Base-by-base conservation (phyloP, 1,284 basidiomycete genomes). In the Cryptococcus sp. region DNA sequence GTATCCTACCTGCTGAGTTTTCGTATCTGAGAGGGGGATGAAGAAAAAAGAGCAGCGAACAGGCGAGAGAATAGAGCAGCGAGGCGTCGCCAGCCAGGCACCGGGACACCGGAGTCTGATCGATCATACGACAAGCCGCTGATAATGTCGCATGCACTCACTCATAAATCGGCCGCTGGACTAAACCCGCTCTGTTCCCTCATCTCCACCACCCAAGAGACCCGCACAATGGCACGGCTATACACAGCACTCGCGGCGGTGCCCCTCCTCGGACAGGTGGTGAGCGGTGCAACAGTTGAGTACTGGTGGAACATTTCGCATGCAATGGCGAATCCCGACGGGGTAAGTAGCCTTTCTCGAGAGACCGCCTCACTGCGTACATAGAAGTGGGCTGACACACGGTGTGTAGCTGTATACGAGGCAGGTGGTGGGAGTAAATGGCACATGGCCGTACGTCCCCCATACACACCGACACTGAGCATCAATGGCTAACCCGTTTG, bases 371-470 rank as follows among this genome's bases (percentile, higher is more conserved):
- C 35, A 1, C 20, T 39, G n/a, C 3, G 23, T n/a, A 0, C 35
- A 5, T 3, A 8, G 37, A 28, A 4, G 23, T n/a, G 21, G 18
- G 23, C 55, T 57, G 46, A 57, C 37, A 21, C 24, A 3, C 60
- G 16, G 39, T 12, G 12, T 18, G 5, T 44, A 69, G 68, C 60
- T 73, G 15, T 63, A 59, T 42, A 79, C 84, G 24, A 85, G 92
- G 51, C 80, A 84, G 33, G 91, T 85, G 49, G 84, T 95, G 56
- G 92, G 91, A 55, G 83, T 95, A 53, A 96, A 96, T 71, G 84
- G 85, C 18, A 86, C 88, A 4, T 96, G 92, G 92, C 92, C 92
- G 87, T 91, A 75, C 76, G 89, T 80, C 8, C 36, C 16, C 16
- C 45, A 8, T 23, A n/a, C 28, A 23, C 33, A 21, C 15, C 33